phyloP scores from a whole-genome alignment of 495 filamentous ascomycete genomes.

The Penicillium tannophilum region DNA sequence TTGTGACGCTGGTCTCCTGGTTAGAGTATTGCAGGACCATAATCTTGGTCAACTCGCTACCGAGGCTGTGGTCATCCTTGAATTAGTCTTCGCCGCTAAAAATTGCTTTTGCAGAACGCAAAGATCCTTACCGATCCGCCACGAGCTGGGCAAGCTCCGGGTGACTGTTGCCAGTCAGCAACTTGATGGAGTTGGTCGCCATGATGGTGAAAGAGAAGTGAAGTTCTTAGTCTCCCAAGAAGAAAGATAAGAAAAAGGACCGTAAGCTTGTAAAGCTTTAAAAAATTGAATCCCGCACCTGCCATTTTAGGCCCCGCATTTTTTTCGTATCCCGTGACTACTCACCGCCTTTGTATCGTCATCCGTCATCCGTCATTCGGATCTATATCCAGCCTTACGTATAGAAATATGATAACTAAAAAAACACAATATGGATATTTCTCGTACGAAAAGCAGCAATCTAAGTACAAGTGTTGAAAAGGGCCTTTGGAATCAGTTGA shows the following conservation, averaged over 20 bases:
- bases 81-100: conserved; percentile 8
- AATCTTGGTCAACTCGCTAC: conserved; percentile 91
- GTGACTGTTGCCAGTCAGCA: conserved; percentile 95
- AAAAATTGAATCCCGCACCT: conserved; percentile 27
- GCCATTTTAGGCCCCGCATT: conserved; percentile 28
- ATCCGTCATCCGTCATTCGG: conserved; percentile 1
- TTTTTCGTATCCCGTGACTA: conserved; percentile 42
- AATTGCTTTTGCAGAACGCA: conserved; percentile 10
- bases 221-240: conserved; percentile 7
- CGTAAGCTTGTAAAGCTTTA: conserved; percentile 10
- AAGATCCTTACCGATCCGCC: conserved; percentile 70
- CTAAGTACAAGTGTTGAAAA: conserved; percentile 30
- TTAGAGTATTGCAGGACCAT: conserved; percentile 96
- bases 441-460: conserved; percentile 29
- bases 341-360: conserved; percentile 19
- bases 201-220: conserved; percentile 42
- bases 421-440: conserved; percentile 25
- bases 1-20: conserved; percentile 95
- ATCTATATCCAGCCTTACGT: background rate
- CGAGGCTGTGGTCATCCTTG: conserved; percentile 59
- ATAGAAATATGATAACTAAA: background rate
- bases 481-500: conserved; percentile 25
- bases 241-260: conserved; percentile 7
- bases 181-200: conserved; percentile 90
- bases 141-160: conserved; percentile 86